Evolutionary conservation across 768 basidiomycete genomes (phyloP).

Genomic region (Hebeloma cylindrosporum): DNA sequence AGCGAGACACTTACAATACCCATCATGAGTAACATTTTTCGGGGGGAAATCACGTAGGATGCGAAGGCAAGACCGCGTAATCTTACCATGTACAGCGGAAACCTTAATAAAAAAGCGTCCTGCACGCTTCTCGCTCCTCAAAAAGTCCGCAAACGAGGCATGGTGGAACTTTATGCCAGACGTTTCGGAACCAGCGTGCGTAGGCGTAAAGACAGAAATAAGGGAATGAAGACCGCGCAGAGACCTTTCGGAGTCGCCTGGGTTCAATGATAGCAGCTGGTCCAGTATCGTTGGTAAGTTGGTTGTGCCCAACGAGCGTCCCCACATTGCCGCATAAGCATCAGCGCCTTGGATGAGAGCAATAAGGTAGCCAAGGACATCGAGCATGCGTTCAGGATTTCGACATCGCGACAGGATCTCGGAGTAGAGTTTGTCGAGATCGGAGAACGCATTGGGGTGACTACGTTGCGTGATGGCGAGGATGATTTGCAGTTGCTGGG

Average conservation of each 20-base stretch:
- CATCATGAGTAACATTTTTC: no score
- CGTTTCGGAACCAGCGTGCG: not conserved
- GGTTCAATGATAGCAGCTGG: not conserved
- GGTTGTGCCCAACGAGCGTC: not conserved
- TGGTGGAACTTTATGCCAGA: not conserved
- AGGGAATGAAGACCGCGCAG: conserved; percentile 4
- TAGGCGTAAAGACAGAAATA: not conserved
- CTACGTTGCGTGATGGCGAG: not conserved
- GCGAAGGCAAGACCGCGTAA: no score
- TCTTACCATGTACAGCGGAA: no score
- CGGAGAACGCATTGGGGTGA: not conserved
- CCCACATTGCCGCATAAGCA: not conserved
- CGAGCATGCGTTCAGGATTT: not conserved
- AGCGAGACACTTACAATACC: no score
- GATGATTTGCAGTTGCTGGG: conserved; percentile 2
- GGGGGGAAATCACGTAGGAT: no score
- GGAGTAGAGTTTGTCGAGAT: not conserved
- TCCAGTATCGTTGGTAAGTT: not conserved
- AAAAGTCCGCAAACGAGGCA: no score
- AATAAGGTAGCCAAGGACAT: not conserved
- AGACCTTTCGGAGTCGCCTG: not conserved
- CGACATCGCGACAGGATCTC: not conserved
- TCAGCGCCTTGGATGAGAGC: not conserved
- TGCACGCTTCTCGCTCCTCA: no score
- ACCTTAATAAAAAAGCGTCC: no score